Evolutionary conservation across 371 early-diverging fungal genomes (phyloP), one percentile per base, ranked within the genome.

Genomic region (Syncephalastrum sp.): DNA sequence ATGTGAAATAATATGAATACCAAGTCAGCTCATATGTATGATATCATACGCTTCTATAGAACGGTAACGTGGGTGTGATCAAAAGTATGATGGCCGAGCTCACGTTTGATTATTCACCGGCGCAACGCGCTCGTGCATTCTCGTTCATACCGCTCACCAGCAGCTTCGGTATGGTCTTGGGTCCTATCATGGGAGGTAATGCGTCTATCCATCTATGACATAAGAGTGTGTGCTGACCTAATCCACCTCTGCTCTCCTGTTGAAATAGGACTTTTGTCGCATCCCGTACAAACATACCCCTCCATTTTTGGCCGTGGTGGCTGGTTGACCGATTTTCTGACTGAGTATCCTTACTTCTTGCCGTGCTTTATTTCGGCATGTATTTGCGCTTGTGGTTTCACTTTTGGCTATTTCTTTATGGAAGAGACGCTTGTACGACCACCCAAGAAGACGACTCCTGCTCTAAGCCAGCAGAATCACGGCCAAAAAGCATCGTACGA

Each of bases 11-110:
- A 21, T 21, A 21, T 2, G 21, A 21, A 21, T 27, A 19, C 16
- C 38, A 29, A 29, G 29, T 6, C 29, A 29, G 29, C 29, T 29
- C 29, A 29, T 3, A 7, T 29, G 7, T 29, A 21, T 21, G 21
- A 7, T 49, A 15, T 19, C 41, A 47, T 24, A 29, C 1, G 3
- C 21, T 21, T 21, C 17, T 48, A 16, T 59, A 73, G 68, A 73
- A 74, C 48, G 90, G 91, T 13, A 96, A 94, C 59, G 77, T 89
- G 15, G 90, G 89, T 7, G 91, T 93, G 3, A 76, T 89, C 29
- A 94, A 94, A 68, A 86, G 89, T 16, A 87, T 93, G 72, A 70
- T 94, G 21, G 91, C 90, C 4, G 97, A 96, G 65, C 74, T 94
- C 48, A 89, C 92, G 4, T 90, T 63, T 5, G 69, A 65, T 27